These are phyloP conservation scores for Tetraselmis striata DNA, from an alignment of 139 green algal genomes.

Conservation along the genomic window DNA sequence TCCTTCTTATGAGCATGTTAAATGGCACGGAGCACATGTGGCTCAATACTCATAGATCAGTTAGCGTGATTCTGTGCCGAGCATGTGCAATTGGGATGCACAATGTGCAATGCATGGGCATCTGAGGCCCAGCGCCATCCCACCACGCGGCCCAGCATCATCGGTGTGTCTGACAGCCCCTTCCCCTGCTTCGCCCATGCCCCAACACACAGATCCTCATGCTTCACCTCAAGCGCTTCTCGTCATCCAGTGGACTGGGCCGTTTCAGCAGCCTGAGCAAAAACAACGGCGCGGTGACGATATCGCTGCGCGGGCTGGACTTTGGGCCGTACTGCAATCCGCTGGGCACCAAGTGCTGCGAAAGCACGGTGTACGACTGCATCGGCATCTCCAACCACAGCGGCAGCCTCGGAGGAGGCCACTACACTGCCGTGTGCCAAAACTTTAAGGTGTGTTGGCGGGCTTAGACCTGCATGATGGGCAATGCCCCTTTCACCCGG, in stretches of 20 bases:
- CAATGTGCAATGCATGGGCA: too few species aligned
- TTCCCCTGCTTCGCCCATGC: too few species aligned
- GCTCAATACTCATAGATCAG: too few species aligned
- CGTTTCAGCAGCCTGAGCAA: slow-evolving; percentile 21
- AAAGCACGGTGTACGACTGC: slow-evolving; percentile 37
- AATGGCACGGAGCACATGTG: too few species aligned
- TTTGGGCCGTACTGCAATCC: slow-evolving; percentile 49
- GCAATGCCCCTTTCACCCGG: background rate
- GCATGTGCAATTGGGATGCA: too few species aligned
- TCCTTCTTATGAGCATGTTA: too few species aligned
- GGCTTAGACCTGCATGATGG: background rate
- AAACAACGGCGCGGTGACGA: slow-evolving; percentile 38
- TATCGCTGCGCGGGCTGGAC: slow-evolving; percentile 44
- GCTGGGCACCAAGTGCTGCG: background rate
- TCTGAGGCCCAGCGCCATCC: too few species aligned
- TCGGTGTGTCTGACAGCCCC: too few species aligned
- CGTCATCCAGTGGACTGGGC: background rate
- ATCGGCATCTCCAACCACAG: slow-evolving; percentile 48
- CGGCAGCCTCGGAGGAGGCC: slow-evolving; percentile 51
- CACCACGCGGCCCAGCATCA: too few species aligned
- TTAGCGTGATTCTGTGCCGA: too few species aligned
- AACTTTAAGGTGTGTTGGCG: background rate
- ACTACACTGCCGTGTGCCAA: slow-evolving; percentile 55
- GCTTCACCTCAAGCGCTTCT: slow-evolving; percentile 62
- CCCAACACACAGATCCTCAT: too few species aligned